Base-by-base conservation (phyloP, 768 basidiomycete genomes). In the Cystobasidium onofrii region DNA sequence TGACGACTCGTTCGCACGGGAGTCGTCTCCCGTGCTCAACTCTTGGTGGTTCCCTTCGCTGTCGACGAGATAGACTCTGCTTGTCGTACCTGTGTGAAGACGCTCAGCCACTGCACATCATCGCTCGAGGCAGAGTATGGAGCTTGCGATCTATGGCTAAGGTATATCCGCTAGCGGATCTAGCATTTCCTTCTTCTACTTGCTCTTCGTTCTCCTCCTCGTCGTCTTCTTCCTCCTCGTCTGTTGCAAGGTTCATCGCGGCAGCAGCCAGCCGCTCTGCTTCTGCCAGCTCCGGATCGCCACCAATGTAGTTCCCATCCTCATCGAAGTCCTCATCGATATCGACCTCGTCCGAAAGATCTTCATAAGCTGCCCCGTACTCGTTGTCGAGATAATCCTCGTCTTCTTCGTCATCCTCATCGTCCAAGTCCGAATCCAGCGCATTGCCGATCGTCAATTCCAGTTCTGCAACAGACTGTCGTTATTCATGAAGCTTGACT, bases 181-280 rank as follows among this genome's bases (percentile, higher is more conserved):
- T 27, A 7, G 25, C 31, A 39, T 6, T 6, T 9, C 52, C 52
- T 2, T 70, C 50, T 23, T 6, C 70, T n/a, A 1, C 69, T 1
- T 62, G 15, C 13, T 23, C 20, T 17, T 31, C 27, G 44, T 25
- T 23, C 18, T 41, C n/a, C 10, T 50, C 64, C 13, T 64, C 44
- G 1, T 36, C 64, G 36, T 65, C 73, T 4, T 41, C n/a, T 3
- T 50, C 64, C 13, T 64, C 44, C 9, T 36, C 64, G 36, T 65
- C 73, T 4, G 39, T 46, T 50, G 64, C 25, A 23, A 46, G 23
- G 18, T 33, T 25, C 10, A 29, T 54, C 1, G 69, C 50, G n/a
- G 69, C 69, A 10, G 69, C 69, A n/a, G 69, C 69, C 20, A 71
- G 10, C 9, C 69, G 52, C 63, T 73, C 62, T 12, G 61, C 44